Conservation (phyloP, 225 moss, liverwort and hornwort genomes). For the Bryoerythrophyllum caledonicum region DNA sequence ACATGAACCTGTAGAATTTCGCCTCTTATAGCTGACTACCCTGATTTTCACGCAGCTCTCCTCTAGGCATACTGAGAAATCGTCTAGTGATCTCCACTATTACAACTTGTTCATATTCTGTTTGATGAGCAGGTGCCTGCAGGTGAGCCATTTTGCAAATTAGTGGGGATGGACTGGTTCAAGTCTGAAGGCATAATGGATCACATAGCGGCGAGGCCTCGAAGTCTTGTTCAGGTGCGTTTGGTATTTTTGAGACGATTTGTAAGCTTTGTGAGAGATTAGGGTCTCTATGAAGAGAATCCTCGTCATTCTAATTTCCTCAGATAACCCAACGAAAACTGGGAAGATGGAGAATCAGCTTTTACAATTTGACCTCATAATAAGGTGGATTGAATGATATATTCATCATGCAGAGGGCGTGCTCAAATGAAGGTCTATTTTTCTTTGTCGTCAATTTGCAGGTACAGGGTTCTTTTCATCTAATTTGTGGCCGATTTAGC, state of each 20-base stretch:
- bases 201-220: constrained; percentile 55
- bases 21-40: neutral
- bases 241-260: constrained; percentile 22
- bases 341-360: neutral
- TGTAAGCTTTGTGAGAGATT: neutral
- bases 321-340: neutral
- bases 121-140: constrained; percentile 56
- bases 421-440: constrained; percentile 56
- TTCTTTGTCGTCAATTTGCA: constrained; percentile 78
- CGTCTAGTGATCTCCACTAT: neutral
- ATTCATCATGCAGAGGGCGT: constrained; percentile 47
- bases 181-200: constrained; percentile 62
- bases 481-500: constrained; percentile 8
- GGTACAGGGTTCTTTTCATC: constrained; percentile 31
- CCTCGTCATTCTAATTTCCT: constrained; percentile 2
- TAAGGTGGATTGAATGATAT: constrained; percentile 10
- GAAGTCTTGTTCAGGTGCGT: constrained; percentile 63
- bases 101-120: neutral
- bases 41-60: neutral
- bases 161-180: constrained; percentile 71
- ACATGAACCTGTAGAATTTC: neutral
- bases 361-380: neutral
- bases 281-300: neutral
- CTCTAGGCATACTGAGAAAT: neutral
- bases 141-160: constrained; percentile 60